Evolutionary conservation across 129 eudicot species (phyloP), one percentile per base, ranked within the genome.

Genomic region (Artemisia argyi): DNA sequence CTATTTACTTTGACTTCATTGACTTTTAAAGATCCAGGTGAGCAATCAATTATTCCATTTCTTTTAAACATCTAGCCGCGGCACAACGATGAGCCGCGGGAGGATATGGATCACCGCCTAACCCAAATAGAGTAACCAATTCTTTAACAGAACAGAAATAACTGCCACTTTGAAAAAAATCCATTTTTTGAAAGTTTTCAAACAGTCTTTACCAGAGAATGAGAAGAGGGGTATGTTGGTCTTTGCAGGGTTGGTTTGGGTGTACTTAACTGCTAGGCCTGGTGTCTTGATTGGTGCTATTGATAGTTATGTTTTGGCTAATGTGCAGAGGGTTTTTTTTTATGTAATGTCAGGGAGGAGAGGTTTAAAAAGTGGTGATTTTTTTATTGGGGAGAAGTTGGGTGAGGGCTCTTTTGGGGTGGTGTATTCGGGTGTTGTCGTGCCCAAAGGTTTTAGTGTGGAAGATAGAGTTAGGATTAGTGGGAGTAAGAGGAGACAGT

Each of bases 371-470:
- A 81, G 81, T 81, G 51, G 75, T 32, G 87, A 88, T 84, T 90
- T 94, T 61, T 82, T 90, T 77, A 79, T 94, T 44, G 92, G 91
- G 46, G 92, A 90, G 48, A 85, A 81, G 63, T 12, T 94, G 47
- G 98, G 98, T 16, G 98, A 94, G 71, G 98, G 98, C 28, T 94
- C 98, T 1, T 94, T 94, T 79, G 98, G 98, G 18, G 80, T 90
- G 68, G 98, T 94, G 65, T 94, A 90, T 81, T 85, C 98, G 53
- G 98, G 98, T 30, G 87, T 84, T 3, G 71, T 90, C 62, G 87
- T 94, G 18, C 98, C 98, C 19, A 87, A 87, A 81, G 85, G 88
- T 70, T 75, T 87, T 1, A 79, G 54, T 4, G 71, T 82, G 3
- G 96, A 90, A 24, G 92, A 85, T 13, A 78, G 54, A 19, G 69